These are phyloP conservation scores for Talaromyces thailandensis DNA, from an alignment of 495 filamentous ascomycete genomes.

Conservation along the genomic window DNA sequence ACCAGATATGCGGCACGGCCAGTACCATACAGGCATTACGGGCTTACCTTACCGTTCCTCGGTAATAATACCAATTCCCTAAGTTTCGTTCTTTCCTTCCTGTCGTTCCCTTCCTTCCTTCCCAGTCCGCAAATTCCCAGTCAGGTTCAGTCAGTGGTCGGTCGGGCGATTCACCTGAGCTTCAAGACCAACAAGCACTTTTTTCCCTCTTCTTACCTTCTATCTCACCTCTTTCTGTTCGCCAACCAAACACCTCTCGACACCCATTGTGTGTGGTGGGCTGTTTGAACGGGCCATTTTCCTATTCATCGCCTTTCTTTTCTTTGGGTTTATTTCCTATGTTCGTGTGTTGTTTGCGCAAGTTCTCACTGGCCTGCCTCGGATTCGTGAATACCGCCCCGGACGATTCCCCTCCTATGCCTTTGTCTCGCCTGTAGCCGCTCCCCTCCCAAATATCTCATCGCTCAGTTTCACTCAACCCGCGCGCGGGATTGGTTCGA, in stretches of 20 bases:
- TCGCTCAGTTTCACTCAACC: background rate
- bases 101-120: background rate
- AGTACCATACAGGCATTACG: background rate
- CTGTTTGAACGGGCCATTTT: background rate
- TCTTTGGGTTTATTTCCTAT: background rate
- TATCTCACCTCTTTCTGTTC: background rate
- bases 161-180: background rate
- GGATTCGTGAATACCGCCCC: background rate
- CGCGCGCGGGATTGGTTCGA: conserved; percentile 4
- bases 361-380: conserved; percentile 3
- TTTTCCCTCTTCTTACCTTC: background rate
- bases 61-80: background rate
- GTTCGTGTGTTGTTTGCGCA: background rate
- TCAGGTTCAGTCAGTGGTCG: background rate
- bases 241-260: background rate
- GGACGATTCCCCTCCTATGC: background rate
- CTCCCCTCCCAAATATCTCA: conserved; percentile 15
- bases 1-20: background rate
- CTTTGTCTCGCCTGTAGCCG: conserved; percentile 6
- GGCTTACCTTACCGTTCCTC: background rate
- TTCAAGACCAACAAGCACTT: background rate
- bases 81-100: background rate
- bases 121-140: background rate
- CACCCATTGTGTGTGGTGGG: background rate
- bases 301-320: background rate